Evolutionary conservation across 2,329 filamentous ascomycete species (phyloP), one percentile per base, ranked within the genome.

Genomic region (Aspergillus ruber): DNA sequence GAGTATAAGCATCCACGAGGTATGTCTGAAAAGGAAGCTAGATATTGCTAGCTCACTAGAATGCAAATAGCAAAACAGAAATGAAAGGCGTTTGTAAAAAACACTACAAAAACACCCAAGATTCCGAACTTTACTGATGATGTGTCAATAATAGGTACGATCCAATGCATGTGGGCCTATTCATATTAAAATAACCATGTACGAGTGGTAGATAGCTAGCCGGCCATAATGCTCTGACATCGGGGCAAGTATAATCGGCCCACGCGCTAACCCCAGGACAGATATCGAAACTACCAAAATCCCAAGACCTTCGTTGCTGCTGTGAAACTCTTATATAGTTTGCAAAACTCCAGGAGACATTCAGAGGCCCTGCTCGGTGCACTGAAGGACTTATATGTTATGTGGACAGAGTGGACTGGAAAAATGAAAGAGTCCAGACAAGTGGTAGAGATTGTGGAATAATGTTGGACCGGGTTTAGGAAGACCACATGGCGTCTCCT

Each of bases 91-190:
- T n/a, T n/a, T n/a, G n/a, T n/a, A n/a, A n/a, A n/a, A 27, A 3
- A 10, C 25, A 27, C n/a, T 27, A 27, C 25, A 27, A 27, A 27
- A 4, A 27, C 10, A 27, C 25, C 25, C 25, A 27, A 27, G 25
- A 58, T 60, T 21, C 72, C 70, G 10, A 64, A 65, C 33, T 69
- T 70, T 45, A 76, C 67, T 2, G 76, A 49, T 12, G 62, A 63
- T 1, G 73, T 69, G n/a, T 74, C 74, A 42, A 74, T 61, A 41
- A 76, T 68, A 10, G 74, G 72, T 53, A 76, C 59, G 40, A 74
- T 68, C 65, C 74, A 74, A 45, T 74, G 71, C 1, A 67, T 48
- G 13, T 62, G 54, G 1, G 59, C 58, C 44, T 75, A 63, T 0
- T 74, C 73, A 13, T 64, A 77, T 75, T 51, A 85, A 74, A 10